Evolutionary conservation across 1,284 basidiomycete species (phyloP).

Genomic region (Irpex sp.): DNA sequence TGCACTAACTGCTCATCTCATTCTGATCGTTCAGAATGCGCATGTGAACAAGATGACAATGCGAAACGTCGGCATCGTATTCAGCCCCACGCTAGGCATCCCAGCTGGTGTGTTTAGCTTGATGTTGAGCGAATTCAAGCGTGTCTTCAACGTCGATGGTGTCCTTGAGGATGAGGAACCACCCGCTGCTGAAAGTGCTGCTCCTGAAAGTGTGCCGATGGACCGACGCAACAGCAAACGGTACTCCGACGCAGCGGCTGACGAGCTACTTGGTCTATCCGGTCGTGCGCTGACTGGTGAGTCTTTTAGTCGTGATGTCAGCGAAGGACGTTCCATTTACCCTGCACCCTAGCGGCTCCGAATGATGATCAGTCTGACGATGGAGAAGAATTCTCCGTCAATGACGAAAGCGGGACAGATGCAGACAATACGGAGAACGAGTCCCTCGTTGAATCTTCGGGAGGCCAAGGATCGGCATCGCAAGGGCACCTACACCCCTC

Average conservation of each 20-base stretch:
- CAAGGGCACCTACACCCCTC: slow-evolving; percentile 17
- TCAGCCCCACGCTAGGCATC: slow-evolving; percentile 92
- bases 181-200: slow-evolving; percentile 23
- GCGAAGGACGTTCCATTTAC: slow-evolving; percentile 15
- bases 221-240: slow-evolving; percentile 71
- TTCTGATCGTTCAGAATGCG: slow-evolving; percentile 91
- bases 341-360: slow-evolving; percentile 31
- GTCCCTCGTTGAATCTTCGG: slow-evolving; percentile 43
- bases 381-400: slow-evolving; percentile 58
- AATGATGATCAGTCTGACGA: slow-evolving; percentile 66
- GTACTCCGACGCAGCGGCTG: slow-evolving; percentile 76
- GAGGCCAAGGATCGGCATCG: slow-evolving; percentile 36
- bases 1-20: slow-evolving; percentile 92
- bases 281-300: slow-evolving; percentile 63
- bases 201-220: slow-evolving; percentile 35
- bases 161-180: slow-evolving; percentile 28
- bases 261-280: slow-evolving; percentile 68
- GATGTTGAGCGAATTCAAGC: slow-evolving; percentile 89
- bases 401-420: slow-evolving; percentile 70
- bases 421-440: slow-evolving; percentile 53
- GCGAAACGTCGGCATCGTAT: slow-evolving; percentile 98
- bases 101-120: slow-evolving; percentile 93
- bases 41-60: slow-evolving; percentile 97
- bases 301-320: slow-evolving; percentile 23
- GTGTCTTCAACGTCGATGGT: slow-evolving; percentile 76